phyloP scores from a whole-genome alignment of 768 basidiomycete species.

The Mrakia frigida region DNA sequence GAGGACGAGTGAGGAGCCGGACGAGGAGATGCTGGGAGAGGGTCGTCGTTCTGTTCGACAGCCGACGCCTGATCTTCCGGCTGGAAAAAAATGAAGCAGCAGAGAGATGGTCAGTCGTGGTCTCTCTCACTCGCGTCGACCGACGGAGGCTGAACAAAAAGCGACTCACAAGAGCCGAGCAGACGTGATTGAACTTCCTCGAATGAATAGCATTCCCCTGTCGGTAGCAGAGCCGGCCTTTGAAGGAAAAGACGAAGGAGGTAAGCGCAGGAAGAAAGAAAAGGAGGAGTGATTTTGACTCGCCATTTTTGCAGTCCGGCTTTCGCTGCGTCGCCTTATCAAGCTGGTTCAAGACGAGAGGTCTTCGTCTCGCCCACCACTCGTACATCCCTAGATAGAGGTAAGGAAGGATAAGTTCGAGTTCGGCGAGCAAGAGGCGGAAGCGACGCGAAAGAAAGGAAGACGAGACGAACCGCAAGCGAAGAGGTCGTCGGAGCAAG shows the following conservation, averaged over 20 bases:
- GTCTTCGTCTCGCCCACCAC: conserved; percentile 27
- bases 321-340: conserved; percentile 13
- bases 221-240: neutral
- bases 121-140: too few relatives aligned
- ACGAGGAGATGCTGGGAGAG: conserved; percentile 2
- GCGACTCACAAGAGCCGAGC: conserved; percentile 9
- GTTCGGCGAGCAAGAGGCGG: too few relatives aligned
- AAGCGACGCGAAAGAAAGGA: too few relatives aligned
- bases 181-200: conserved; percentile 30
- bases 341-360: conserved; percentile 16
- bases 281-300: too few relatives aligned
- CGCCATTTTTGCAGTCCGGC: conserved; percentile 20
- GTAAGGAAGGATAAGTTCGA: too few relatives aligned
- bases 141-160: neutral
- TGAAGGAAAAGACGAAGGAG: too few relatives aligned
- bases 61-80: neutral
- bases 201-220: conserved; percentile 10
- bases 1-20: neutral
- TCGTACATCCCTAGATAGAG: conserved; percentile 31
- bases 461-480: too few relatives aligned
- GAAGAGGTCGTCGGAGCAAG: conserved; percentile 26
- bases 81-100: neutral
- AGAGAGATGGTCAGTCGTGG: neutral
- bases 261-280: too few relatives aligned
- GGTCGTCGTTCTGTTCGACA: conserved; percentile 22